Evolutionary conservation across 208 protist species (phyloP), one percentile per base, ranked within the genome.

Genomic region (Phytomonas serpens): DNA sequence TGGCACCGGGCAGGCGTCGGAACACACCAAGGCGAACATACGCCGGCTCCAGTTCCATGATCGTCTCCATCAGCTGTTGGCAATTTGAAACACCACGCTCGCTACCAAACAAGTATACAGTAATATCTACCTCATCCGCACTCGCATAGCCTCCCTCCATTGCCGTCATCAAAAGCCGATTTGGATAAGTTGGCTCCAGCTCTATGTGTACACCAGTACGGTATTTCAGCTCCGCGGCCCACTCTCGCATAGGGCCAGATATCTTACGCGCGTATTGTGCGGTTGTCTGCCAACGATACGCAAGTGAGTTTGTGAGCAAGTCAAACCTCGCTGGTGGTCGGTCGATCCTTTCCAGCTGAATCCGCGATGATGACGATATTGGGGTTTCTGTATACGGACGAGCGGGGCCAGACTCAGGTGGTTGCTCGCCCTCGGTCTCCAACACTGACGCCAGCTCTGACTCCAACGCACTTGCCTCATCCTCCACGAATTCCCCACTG

Each of bases 171-270:
- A 69, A 62, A 16, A 93, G 71, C 10, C 86, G 79, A 16, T 87
- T 78, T 0, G 89, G 88, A 62, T 89, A 80, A 27, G 83, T 88
- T 33, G 87, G 88, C 77, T 97, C 92, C 64, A 89, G 67, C 78
- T 97, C 88, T 13, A 97, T 80, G 75, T 94, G 89, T 34, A 94
- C 89, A 36, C 92, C 92, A 19, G 92, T 97, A 52, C 89, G 81
- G 77, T 93, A 97, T 80, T 93, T 95, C 71, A 97, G 78, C 84
- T 97, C 89, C 5, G 87, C 81, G 34, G 88, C 88, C 90, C 92
- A 97, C 78, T 97, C 92, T 7, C 85, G 83, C 89, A 97, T 93
- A 57, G 92, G 92, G 1, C 92, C 92, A 2, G 80, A 84, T 32
- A 97, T 83, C 51, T 93, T 93, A 1, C 92, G 89, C 19, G 89